These are phyloP conservation scores for Byssoonygena ceratinophila DNA, from an alignment of 2,329 filamentous ascomycete genomes.

Conservation along the genomic window DNA sequence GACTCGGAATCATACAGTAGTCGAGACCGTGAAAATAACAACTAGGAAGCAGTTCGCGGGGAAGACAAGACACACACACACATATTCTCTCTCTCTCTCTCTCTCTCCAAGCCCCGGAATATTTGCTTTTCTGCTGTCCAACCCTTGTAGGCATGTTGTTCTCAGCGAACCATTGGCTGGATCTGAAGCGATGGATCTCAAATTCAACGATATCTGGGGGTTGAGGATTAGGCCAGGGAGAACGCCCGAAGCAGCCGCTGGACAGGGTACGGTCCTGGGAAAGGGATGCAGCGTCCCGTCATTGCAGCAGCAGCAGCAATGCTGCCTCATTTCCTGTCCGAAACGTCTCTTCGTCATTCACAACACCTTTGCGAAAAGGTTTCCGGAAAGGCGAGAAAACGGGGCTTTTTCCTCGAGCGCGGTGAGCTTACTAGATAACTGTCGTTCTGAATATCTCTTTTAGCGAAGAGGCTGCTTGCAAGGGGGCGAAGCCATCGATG, in stretches of 20 bases:
- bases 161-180: slow-evolving; percentile 7
- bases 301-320: background rate
- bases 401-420: background rate
- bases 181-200: slow-evolving; percentile 2
- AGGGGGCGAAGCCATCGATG: background rate
- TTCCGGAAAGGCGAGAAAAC: background rate
- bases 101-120: slow-evolving; percentile 7
- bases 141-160: slow-evolving; percentile 8
- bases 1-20: slow-evolving; percentile 5
- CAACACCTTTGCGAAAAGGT: too few species aligned
- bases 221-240: slow-evolving; percentile 4
- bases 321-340: background rate
- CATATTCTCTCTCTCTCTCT: too few species aligned
- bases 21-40: background rate
- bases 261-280: background rate
- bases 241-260: background rate
- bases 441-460: too few species aligned
- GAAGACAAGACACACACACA: too few species aligned
- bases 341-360: too few species aligned
- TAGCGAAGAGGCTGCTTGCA: too few species aligned
- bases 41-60: background rate
- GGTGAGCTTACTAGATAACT: too few species aligned
- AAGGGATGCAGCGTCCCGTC: background rate
- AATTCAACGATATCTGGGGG: background rate
- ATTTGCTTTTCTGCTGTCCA: slow-evolving; percentile 11